A percentile compares a stretch with the other conserved stretches of the same genome.
These are phyloP conservation scores for Mycosphaerella arachidis DNA, from an alignment of 2,329 filamentous ascomycete species.

Conservation along the genomic window DNA sequence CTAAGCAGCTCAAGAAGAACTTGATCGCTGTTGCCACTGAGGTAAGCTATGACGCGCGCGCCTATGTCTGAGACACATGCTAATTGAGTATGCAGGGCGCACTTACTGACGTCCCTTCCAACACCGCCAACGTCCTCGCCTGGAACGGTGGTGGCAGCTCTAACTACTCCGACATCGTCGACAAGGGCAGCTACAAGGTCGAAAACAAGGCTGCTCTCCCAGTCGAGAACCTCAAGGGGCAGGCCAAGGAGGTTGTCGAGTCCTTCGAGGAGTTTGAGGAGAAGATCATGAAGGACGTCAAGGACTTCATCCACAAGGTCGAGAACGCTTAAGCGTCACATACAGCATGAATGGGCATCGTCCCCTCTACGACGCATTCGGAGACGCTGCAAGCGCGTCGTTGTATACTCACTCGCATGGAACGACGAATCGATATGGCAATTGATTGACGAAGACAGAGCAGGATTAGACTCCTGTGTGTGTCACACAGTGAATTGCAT, in stretches of 20 bases:
- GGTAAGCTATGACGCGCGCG: not conserved
- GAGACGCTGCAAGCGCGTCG: not conserved
- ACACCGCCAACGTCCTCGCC: constrained; percentile 91
- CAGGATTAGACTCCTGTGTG: not conserved
- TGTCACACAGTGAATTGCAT: not conserved
- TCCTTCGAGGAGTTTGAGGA: constrained; percentile 36
- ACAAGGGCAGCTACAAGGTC: constrained; percentile 36
- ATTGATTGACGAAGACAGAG: not conserved
- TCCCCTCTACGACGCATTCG: not conserved
- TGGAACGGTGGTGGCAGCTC: constrained; percentile 96
- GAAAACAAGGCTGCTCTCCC: constrained; percentile 19
- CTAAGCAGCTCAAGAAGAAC: constrained; percentile 87
- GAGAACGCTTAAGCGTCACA: constrained; percentile 17
- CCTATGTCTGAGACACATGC: not conserved
- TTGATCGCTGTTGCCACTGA: constrained; percentile 78
- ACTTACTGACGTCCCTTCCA: constrained; percentile 74
- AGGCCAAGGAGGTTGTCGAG: constrained; percentile 31
- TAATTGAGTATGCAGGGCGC: constrained; percentile 45
- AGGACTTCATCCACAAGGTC: constrained; percentile 43
- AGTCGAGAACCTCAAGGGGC: constrained; percentile 14
- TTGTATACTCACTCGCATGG: not conserved
- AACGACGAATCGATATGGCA: not conserved
- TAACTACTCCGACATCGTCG: constrained; percentile 64
- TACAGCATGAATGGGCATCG: not conserved
- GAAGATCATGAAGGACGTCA: constrained; percentile 39